These are phyloP conservation scores for Setomelanomma holmii DNA, from an alignment of 2,329 filamentous ascomycete species.

Conservation along the genomic window DNA sequence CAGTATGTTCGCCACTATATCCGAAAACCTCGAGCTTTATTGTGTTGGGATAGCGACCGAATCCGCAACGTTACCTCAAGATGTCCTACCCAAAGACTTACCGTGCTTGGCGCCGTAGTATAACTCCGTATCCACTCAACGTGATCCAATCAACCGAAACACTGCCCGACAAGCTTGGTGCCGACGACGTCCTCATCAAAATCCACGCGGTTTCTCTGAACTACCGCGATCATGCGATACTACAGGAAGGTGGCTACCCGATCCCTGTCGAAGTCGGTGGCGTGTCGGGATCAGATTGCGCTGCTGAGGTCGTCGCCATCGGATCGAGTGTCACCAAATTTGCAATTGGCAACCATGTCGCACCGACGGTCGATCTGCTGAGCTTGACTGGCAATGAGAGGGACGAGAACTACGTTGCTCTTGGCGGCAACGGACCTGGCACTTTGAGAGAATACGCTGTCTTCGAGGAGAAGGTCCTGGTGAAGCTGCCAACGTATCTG, in stretches of 20 bases:
- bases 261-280: constrained; percentile 12
- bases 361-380: constrained; percentile 16
- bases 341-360: constrained; percentile 32
- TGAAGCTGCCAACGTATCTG: constrained; percentile 28
- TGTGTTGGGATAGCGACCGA: too few relatives aligned
- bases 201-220: constrained; percentile 39
- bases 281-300: constrained; percentile 32
- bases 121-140: constrained; percentile 12
- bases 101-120: constrained; percentile 26
- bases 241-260: constrained; percentile 25
- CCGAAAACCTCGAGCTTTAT: too few relatives aligned
- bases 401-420: neutral
- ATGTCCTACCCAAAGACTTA: constrained; percentile 24
- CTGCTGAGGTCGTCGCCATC: constrained; percentile 31
- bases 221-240: constrained; percentile 37
- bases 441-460: constrained; percentile 35
- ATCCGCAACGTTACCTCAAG: too few relatives aligned
- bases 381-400: constrained; percentile 20
- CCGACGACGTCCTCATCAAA: constrained; percentile 28
- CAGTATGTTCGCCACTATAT: too few relatives aligned
- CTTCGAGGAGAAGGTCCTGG: constrained; percentile 31
- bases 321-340: constrained; percentile 25
- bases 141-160: constrained; percentile 15
- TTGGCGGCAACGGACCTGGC: constrained; percentile 20
- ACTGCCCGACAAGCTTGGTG: constrained; percentile 18